phyloP scores from a whole-genome alignment of 1,284 basidiomycete species.

The Rhodofomes roseus region DNA sequence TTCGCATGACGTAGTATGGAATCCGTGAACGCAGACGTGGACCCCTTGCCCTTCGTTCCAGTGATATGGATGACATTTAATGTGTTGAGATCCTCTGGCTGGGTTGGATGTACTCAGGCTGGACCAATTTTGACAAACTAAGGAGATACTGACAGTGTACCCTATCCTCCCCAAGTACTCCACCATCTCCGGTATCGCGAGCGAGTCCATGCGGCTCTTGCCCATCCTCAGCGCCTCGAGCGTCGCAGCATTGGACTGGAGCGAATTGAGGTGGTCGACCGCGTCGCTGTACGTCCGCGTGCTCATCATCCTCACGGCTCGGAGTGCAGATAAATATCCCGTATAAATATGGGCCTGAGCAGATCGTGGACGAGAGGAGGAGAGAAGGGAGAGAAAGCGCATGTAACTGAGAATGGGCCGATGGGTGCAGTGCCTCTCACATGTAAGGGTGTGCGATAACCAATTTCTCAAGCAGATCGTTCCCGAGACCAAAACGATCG shows the following conservation, averaged over 20 bases:
- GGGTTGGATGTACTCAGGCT: conserved; percentile 13
- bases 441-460: not conserved
- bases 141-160: conserved; percentile 60
- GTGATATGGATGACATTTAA: conserved; percentile 97
- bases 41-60: conserved; percentile 99
- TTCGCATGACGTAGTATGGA: conserved; percentile 63
- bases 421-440: not conserved
- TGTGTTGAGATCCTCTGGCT: conserved; percentile 82
- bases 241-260: conserved; percentile 92
- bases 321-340: not conserved
- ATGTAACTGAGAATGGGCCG: not conserved
- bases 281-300: conserved; percentile 74
- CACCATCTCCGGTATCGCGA: conserved; percentile 85
- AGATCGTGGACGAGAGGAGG: not conserved
- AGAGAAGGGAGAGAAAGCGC: not conserved
- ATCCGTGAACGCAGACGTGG: conserved; percentile 90
- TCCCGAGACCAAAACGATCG: not conserved
- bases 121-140: conserved; percentile 5
- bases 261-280: conserved; percentile 82
- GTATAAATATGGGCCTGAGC: not conserved
- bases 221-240: conserved; percentile 83
- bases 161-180: conserved; percentile 90
- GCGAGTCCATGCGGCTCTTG: conserved; percentile 65
- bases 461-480: not conserved
- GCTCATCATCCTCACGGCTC: conserved; percentile 28